Evolutionary conservation across 768 basidiomycete species (phyloP).

Genomic region (Boletales sp.): DNA sequence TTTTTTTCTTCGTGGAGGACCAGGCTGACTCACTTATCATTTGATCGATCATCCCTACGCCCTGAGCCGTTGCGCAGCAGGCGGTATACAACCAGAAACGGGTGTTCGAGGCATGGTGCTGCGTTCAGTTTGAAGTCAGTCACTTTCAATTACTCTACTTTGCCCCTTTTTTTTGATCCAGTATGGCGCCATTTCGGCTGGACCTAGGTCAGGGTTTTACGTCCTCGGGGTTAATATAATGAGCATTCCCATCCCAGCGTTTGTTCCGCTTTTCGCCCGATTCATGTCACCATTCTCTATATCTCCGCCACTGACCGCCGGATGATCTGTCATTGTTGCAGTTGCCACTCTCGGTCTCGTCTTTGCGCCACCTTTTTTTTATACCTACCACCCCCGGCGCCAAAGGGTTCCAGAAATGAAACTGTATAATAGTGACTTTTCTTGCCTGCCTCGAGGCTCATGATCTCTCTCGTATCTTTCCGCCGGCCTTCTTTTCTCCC

Average conservation of each 20-base stretch:
- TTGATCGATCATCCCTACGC: slow-evolving; percentile 11
- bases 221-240: slow-evolving; percentile 7
- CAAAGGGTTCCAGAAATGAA: not conserved
- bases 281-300: slow-evolving; percentile 9
- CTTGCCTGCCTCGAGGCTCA: slow-evolving; percentile 17
- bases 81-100: slow-evolving; percentile 15
- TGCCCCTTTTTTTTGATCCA: not conserved
- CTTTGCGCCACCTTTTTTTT: slow-evolving; percentile 1
- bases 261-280: slow-evolving; percentile 6
- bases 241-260: too few relatives aligned
- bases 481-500: slow-evolving; percentile 9
- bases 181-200: slow-evolving; percentile 9
- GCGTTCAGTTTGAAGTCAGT: slow-evolving; percentile 11
- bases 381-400: not conserved
- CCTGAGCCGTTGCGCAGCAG: slow-evolving; percentile 1
- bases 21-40: slow-evolving; percentile 7
- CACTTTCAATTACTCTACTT: slow-evolving; percentile 15
- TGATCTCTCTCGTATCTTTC: slow-evolving; percentile 10
- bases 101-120: slow-evolving; percentile 25
- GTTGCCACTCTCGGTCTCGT: not conserved
- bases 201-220: slow-evolving; percentile 5
- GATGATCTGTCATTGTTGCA: not conserved
- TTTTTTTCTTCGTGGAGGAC: not conserved
- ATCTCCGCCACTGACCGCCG: not conserved
- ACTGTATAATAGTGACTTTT: slow-evolving; percentile 7